Evolutionary conservation across 306 rosid species (phyloP), one percentile per base, ranked within the genome.

Genomic region (Cyamopsis tetragonoloba): DNA sequence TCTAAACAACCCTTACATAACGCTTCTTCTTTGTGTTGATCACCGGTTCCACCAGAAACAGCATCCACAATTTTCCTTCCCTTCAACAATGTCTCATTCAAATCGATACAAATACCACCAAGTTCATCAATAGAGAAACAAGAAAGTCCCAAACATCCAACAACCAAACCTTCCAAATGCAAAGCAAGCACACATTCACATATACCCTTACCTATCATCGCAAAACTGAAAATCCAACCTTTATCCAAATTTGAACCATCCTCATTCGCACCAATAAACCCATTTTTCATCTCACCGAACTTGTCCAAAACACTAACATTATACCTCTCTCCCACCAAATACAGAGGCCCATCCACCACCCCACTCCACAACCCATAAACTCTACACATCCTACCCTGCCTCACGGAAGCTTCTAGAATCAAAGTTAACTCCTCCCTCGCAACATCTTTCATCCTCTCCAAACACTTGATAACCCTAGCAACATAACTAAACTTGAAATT

Each of bases 341-440:
- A 79, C 54, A 92, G 51, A 70, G 63, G 46, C 65, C 91, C 91
- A 66, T 76, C 85, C 39, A 56, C 84, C 82, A 73, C 71, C 68
- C 89, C 84, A 17, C 91, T 77, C 96, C 98, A 92, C 76, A 89
- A 27, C 24, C 96, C 96, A 83, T 77, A 89, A 79, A 72, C 88
- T 57, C 71, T 53, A 72, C 83, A 76, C 3, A 80, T 4, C 80
- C 77, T 80, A 38, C 79, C 72, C 82, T 67, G 79, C 37, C 77
- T 74, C 71, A 63, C 18, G 18, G 87, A 82, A 66, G 74, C 89
- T 84, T 83, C 79, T 28, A 92, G 57, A 70, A 89, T 27, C 85
- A 81, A 74, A 38, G 71, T 75, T 70, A 92, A 43, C 34, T 79
- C 97, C 4, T 76, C 75, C 62, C 87, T 86, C 87, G 43, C 76